Conservation (phyloP, 345 rosid genomes). For the Corchorus olitorius region DNA sequence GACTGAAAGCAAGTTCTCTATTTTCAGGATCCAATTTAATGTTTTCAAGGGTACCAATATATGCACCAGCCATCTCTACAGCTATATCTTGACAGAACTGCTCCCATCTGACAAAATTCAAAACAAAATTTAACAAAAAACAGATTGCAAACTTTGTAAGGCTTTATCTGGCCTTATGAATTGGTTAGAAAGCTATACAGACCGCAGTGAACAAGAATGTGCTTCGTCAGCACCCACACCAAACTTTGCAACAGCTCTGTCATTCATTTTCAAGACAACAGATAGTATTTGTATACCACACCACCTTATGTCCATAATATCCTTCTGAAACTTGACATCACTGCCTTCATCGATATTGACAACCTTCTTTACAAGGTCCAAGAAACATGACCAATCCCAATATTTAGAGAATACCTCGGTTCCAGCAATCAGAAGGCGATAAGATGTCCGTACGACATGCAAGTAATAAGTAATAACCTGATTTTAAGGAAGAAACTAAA, state of each 20-base stretch:
- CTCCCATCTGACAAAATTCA: conserved; percentile 66
- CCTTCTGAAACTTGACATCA: conserved; percentile 32
- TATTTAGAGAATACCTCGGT: conserved; percentile 63
- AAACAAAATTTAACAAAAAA: conserved; percentile 20
- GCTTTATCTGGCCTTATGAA: not conserved
- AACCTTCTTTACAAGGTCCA: conserved; percentile 53
- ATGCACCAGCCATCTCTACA: conserved; percentile 69
- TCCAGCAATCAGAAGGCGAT: conserved; percentile 59
- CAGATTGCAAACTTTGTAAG: conserved; percentile 20
- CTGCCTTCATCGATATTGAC: conserved; percentile 21
- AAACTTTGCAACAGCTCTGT: conserved; percentile 41
- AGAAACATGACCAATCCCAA: conserved; percentile 94
- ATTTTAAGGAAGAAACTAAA: conserved; percentile 6
- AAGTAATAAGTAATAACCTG: conserved; percentile 53
- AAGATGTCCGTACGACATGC: conserved; percentile 57
- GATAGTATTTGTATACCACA: conserved; percentile 60
- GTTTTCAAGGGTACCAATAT: conserved; percentile 42
- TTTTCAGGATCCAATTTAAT: conserved; percentile 26
- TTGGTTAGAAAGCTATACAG: conserved; percentile 26
- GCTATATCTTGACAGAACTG: conserved; percentile 80
- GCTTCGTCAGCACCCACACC: conserved; percentile 59
- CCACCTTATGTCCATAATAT: conserved; percentile 66
- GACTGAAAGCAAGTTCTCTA: conserved; percentile 31
- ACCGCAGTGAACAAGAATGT: conserved; percentile 75
- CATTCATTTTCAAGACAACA: conserved; percentile 54